Percentiles rank a stretch among this genome's conserved stretches.
These are phyloP conservation scores for Phaeolepiota aurea DNA, from an alignment of 768 basidiomycete species.

Conservation along the genomic window DNA sequence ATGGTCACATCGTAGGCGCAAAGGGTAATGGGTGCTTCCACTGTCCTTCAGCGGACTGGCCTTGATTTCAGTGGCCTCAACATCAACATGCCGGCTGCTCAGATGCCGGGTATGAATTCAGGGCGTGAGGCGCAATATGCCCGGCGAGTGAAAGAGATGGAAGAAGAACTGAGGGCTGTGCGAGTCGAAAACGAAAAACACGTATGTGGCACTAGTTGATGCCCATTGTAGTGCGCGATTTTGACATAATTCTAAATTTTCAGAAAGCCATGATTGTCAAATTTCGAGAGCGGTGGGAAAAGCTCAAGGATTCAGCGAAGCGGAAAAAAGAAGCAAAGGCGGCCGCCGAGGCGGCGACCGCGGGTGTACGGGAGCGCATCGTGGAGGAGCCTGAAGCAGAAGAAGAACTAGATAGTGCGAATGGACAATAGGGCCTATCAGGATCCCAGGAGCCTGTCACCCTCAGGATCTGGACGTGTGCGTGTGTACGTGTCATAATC, in stretches of 20 bases:
- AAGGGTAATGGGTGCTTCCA: slow-evolving; percentile 67
- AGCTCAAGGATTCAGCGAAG: slow-evolving; percentile 74
- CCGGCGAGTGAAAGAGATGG: slow-evolving; percentile 69
- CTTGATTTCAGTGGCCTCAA: slow-evolving; percentile 52
- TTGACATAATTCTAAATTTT: slow-evolving; percentile 8
- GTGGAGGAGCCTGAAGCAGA: slow-evolving; percentile 62
- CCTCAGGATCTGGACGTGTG: no score
- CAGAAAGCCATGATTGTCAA: slow-evolving; percentile 80
- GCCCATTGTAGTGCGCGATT: neutral
- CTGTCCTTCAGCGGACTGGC: slow-evolving; percentile 40
- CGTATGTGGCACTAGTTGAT: slow-evolving; percentile 35
- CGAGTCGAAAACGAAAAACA: slow-evolving; percentile 77
- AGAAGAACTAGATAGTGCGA: slow-evolving; percentile 33
- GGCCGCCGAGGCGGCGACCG: slow-evolving; percentile 35
- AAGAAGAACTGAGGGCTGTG: slow-evolving; percentile 62
- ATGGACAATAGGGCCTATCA: slow-evolving; percentile 10
- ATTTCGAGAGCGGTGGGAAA: slow-evolving; percentile 85
- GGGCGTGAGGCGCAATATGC: slow-evolving; percentile 47
- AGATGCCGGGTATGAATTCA: slow-evolving; percentile 41
- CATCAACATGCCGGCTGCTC: slow-evolving; percentile 44
- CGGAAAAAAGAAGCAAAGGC: slow-evolving; percentile 75
- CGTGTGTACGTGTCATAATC: no score
- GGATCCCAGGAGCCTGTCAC: neutral
- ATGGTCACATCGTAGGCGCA: slow-evolving; percentile 48
- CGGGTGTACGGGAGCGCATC: slow-evolving; percentile 56